These are phyloP conservation scores for Nasturtium officinale DNA, from an alignment of 345 rosid genomes.

Conservation along the genomic window DNA sequence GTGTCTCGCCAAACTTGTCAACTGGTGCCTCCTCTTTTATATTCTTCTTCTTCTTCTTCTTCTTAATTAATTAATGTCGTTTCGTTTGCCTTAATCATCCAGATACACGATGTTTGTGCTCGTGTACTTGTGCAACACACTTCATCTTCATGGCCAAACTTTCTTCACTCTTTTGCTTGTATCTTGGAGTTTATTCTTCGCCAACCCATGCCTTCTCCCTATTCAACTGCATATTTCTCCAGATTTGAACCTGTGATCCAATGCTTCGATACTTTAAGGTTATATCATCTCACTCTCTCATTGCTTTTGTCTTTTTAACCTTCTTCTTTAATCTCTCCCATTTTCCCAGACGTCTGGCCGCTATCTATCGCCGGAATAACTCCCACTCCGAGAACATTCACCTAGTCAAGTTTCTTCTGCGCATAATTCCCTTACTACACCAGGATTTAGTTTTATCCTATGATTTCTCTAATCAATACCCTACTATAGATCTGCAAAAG, in stretches of 20 bases:
- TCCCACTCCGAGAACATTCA: conserved; percentile 53
- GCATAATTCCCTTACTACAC: conserved; percentile 47
- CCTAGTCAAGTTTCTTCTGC: conserved; percentile 70
- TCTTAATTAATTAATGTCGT: not conserved
- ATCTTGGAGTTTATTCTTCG: conserved; percentile 57
- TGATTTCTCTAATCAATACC: conserved; percentile 42
- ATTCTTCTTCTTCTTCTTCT: not conserved
- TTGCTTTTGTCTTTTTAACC: conserved; percentile 9
- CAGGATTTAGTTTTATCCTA: conserved; percentile 47
- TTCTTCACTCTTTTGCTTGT: conserved; percentile 56
- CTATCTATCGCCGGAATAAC: conserved; percentile 46
- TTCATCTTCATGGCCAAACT: conserved; percentile 57
- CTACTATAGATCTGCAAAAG: conserved; percentile 49
- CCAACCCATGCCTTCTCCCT: conserved; percentile 45
- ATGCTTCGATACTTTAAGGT: conserved; percentile 80
- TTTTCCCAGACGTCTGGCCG: conserved; percentile 54
- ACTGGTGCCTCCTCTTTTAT: conserved; percentile 51
- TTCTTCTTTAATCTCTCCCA: not conserved
- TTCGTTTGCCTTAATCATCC: conserved; percentile 1
- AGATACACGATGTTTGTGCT: conserved; percentile 65
- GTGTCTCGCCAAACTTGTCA: conserved; percentile 52
- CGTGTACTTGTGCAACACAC: conserved; percentile 58
- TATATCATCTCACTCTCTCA: conserved; percentile 4
- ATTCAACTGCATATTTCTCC: conserved; percentile 34
- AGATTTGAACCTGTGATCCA: conserved; percentile 54